Conservation (phyloP, 2,329 filamentous ascomycete genomes). For the Nigrospora osmanthi region DNA sequence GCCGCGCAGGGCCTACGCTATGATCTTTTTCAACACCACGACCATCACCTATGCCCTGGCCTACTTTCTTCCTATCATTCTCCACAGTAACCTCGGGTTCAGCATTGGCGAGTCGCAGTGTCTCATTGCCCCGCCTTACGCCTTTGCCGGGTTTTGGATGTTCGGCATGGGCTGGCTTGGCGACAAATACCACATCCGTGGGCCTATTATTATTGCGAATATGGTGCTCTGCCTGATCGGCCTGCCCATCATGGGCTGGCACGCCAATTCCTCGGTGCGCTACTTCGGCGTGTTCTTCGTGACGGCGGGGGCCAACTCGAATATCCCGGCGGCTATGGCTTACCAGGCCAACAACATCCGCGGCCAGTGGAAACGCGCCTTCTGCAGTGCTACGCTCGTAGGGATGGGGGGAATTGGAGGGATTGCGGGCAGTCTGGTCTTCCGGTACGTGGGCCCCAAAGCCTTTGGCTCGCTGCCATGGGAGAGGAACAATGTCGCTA, state of each 20-base stretch:
- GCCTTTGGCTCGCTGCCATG: neutral
- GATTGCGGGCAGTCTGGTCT: conserved; percentile 66
- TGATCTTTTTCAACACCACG: conserved; percentile 58
- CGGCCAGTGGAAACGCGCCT: conserved; percentile 78
- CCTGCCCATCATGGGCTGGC: conserved; percentile 65
- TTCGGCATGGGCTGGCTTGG: conserved; percentile 52
- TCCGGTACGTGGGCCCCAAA: conserved; percentile 28
- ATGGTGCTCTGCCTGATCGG: conserved; percentile 60
- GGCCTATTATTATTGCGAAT: conserved; percentile 59
- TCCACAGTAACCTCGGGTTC: conserved; percentile 57
- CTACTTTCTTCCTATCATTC: conserved; percentile 73
- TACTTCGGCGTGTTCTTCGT: conserved; percentile 72
- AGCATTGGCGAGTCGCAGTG: conserved; percentile 56
- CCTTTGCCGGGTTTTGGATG: conserved; percentile 57
- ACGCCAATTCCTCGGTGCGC: conserved; percentile 43
- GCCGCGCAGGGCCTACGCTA: conserved; percentile 45
- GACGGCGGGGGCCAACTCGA: conserved; percentile 71
- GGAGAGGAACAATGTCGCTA: neutral
- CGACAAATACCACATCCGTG: conserved; percentile 59
- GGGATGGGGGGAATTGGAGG: conserved; percentile 70
- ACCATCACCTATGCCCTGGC: conserved; percentile 69
- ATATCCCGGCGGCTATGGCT: conserved; percentile 65
- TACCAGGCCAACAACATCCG: conserved; percentile 84
- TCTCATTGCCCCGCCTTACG: conserved; percentile 63
- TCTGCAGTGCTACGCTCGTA: conserved; percentile 68